Percentiles rank a stretch among this genome's conserved stretches.
Conservation (phyloP, 805 yeast genomes). For the Candida ponderosae region DNA sequence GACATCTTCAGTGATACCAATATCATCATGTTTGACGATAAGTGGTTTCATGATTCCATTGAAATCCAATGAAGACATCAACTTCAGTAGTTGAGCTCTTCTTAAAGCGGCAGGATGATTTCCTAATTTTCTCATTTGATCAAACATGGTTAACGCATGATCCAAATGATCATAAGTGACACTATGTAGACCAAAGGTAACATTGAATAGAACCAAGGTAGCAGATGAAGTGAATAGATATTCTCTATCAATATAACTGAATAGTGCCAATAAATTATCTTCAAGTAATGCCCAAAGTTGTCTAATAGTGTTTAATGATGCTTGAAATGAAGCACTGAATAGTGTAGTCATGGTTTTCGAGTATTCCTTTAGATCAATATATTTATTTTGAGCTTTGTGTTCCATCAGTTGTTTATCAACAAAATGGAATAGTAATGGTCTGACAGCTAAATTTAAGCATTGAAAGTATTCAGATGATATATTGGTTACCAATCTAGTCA, state of each 20-base stretch:
- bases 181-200: conserved; percentile 76
- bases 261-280: conserved; percentile 72
- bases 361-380: conserved; percentile 58
- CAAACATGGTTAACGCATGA: conserved; percentile 61
- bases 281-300: conserved; percentile 69
- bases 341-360: conserved; percentile 62
- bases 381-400: conserved; percentile 37
- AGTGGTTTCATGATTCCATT: conserved; percentile 55
- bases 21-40: conserved; percentile 50
- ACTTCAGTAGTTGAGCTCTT: conserved; percentile 60
- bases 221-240: conserved; percentile 72
- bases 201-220: conserved; percentile 63
- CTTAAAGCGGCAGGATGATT: conserved; percentile 75
- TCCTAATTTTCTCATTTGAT: conserved; percentile 70
- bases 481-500: conserved; percentile 64
- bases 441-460: conserved; percentile 70
- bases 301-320: conserved; percentile 67
- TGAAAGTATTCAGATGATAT: conserved; percentile 79
- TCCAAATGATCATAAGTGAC: conserved; percentile 66
- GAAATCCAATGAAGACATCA: conserved; percentile 60
- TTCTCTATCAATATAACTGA: conserved; percentile 85
- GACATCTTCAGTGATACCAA: conserved; percentile 15
- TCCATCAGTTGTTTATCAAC: conserved; percentile 58
- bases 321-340: conserved; percentile 71
- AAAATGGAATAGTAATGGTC: conserved; percentile 72